phyloP scores from a whole-genome alignment of 1,139 yeast genomes.

The Zygosaccharomyces sapae region DNA sequence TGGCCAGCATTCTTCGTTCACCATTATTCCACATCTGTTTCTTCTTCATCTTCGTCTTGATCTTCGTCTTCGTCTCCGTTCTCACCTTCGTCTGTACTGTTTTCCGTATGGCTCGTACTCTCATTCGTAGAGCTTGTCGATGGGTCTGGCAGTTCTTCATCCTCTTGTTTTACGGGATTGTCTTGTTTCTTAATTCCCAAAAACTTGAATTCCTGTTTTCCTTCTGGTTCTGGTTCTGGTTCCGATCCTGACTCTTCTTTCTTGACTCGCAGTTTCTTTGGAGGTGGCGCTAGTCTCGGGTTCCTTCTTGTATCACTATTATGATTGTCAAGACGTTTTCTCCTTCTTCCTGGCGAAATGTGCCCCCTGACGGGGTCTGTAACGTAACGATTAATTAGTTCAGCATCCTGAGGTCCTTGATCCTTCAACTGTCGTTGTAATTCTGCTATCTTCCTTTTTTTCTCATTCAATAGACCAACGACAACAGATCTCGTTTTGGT shows the following conservation, averaged over 20 bases:
- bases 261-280: not conserved
- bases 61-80: not conserved
- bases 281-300: not conserved
- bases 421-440: constrained; percentile 16
- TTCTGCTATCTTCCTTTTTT: constrained; percentile 26
- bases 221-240: constrained; percentile 1
- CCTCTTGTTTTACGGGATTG: constrained; percentile 9
- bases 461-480: constrained; percentile 27
- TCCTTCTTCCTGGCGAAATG: constrained; percentile 31
- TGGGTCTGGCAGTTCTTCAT: not conserved
- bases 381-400: constrained; percentile 21
- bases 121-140: constrained; percentile 1
- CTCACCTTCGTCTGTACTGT: not conserved
- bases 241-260: not conserved
- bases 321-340: constrained; percentile 6
- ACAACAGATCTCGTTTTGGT: constrained; percentile 19
- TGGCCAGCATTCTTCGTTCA: not conserved
- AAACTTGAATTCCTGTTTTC: constrained; percentile 12
- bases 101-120: not conserved
- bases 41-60: not conserved
- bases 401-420: constrained; percentile 18
- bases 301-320: constrained; percentile 1
- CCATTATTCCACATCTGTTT: constrained; percentile 1
- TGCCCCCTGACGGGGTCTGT: constrained; percentile 19
- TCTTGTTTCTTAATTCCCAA: constrained; percentile 10